Base-by-base conservation (phyloP, 2,329 filamentous ascomycete genomes). In the Nigrograna mackinnonii region DNA sequence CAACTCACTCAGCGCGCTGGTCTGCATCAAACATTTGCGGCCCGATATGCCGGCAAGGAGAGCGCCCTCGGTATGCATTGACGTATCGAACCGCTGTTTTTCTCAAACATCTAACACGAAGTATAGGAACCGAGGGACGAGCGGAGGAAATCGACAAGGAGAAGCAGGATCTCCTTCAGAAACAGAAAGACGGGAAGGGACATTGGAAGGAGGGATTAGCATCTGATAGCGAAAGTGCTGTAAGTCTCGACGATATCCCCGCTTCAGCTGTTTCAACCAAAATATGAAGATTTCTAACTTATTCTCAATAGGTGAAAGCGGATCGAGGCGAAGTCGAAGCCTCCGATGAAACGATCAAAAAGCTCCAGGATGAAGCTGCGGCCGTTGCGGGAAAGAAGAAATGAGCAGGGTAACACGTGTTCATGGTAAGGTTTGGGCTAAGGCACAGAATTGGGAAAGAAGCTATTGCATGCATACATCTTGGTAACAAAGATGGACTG, bases 301-400 rank as follows among this genome's bases (percentile, higher is more conserved):
- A n/a, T 28, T 28, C n/a, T 16, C 39, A 41, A 22, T 35, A 67
- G 57, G 54, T 76, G 44, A 70, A 71, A 43, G 74, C 74, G 3
- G 73, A 77, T 50, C 65, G 66, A 35, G 63, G 67, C 53, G 59
- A 75, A 39, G 67, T 69, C 14, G 53, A 67, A 11, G 58, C 69
- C 37, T 64, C 71, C 32, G 57, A 67, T 20, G 52, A 69, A 38
- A 67, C 70, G 26, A 74, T 76, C 46, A 66, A 72, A 58, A 67
- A 75, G 42, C 51, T 77, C 39, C 73, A 77, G 55, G 66, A 75
- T 58, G 63, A 75, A 63, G 64, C 70, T 2, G 67, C 67, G 44
- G 64, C 70, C 52, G 51, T 71, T 45, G 55, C 54, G n/a, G 37
- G 41, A n/a, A 45, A 56, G 41, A 44, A 50, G 34, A 34, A 37